Conservation (phyloP, 1,284 basidiomycete species). For the Ustilago bromivora region DNA sequence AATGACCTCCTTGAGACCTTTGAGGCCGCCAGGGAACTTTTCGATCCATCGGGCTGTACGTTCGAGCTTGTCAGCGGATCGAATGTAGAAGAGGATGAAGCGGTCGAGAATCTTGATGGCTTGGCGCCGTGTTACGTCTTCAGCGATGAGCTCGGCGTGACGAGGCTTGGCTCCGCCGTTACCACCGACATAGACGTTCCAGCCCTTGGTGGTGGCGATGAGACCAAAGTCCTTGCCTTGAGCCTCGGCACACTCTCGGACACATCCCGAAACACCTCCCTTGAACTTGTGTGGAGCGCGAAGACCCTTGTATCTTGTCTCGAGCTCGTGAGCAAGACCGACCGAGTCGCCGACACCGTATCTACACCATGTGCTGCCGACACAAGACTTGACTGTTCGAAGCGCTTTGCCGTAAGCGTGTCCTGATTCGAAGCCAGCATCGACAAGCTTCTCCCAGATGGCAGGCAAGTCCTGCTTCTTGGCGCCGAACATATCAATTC, state of each 20-base stretch:
- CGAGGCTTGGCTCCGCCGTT: conserved; percentile 80
- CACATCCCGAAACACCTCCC: conserved; percentile 80
- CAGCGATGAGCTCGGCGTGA: conserved; percentile 74
- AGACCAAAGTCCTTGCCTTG: conserved; percentile 82
- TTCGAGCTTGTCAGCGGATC: conserved; percentile 74
- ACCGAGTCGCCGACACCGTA: conserved; percentile 83
- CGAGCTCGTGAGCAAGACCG: conserved; percentile 79
- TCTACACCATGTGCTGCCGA: conserved; percentile 78
- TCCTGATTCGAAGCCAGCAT: conserved; percentile 80
- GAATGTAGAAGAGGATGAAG: conserved; percentile 79
- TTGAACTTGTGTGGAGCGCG: conserved; percentile 80
- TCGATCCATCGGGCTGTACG: conserved; percentile 84
- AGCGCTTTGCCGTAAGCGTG: conserved; percentile 79
- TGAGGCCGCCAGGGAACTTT: conserved; percentile 77
- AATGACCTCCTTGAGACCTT: conserved; percentile 77
- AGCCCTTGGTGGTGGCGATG: conserved; percentile 79
- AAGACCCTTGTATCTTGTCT: conserved; percentile 80
- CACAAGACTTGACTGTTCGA: conserved; percentile 76
- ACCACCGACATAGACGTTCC: conserved; percentile 77
- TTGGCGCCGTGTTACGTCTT: conserved; percentile 59
- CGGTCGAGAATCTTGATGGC: conserved; percentile 78
- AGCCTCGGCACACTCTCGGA: conserved; percentile 73
- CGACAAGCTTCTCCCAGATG: conserved; percentile 79
- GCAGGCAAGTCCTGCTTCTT: conserved; percentile 80
- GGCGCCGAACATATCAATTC: conserved; percentile 81